Base-by-base conservation (phyloP, 2,329 filamentous ascomycete species). In the Ceratocystis lukuohia region DNA sequence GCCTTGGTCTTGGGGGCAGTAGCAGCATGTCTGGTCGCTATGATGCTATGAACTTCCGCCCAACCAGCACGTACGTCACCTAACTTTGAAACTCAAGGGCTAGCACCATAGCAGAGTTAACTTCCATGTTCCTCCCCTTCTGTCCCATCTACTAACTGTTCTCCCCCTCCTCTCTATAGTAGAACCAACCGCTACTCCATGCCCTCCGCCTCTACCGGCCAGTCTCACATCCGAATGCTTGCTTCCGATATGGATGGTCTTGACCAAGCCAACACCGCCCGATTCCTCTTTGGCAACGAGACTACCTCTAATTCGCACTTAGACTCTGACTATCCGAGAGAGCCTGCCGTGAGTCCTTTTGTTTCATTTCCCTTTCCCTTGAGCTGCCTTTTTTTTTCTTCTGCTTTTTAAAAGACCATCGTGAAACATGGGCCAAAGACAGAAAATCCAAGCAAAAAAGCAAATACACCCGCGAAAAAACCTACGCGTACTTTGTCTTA, bases 241-340 rank as follows among this genome's bases (percentile, higher is more conserved):
- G 85, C 88, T 72, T 85, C 87, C 56, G 67, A 70, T 44, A 64
- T 68, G 70, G 81, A 85, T 71, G 83, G 83, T 48, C 79, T 96
- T 67, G 91, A 94, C 69, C 87, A 89, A 70, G 91, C 91, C 72
- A 92, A 94, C 76, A 91, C 89, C 12, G 84, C 90, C 30, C 86
- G 88, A 66, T 96, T 95, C 72, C 80, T 96, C 46, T 96, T 96
- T 74, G 88, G 88, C 68, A 88, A 91, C 71, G 90, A 91, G 68
- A 25, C 66, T 6, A 48, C 63, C 46, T 30, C 63, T 30, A 59
- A 25, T 37, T n/a, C 48, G 7, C 63, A 68, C 28, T 20, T 48
- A 5, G 66, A 68, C 4, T 37, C 33, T 33, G 69, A 70, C 8
- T 63, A 65, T 62, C 41, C 62, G 59, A 48, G 65, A 30, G 86